These are phyloP conservation scores for Hibiscus syriacus DNA, from an alignment of 345 rosid genomes.

Conservation along the genomic window DNA sequence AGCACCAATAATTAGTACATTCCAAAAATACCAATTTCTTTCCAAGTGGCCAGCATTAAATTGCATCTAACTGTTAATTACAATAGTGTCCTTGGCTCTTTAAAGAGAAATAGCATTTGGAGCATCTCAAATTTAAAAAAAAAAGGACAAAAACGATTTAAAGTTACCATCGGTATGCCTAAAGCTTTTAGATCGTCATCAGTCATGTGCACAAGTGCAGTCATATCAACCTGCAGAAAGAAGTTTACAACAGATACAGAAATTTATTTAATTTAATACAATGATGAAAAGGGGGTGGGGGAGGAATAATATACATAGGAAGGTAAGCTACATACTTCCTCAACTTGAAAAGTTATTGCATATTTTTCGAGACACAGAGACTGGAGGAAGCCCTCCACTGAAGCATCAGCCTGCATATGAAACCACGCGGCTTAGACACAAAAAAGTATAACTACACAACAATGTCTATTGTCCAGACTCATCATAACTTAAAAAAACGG, in stretches of 20 bases:
- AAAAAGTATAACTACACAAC: neutral
- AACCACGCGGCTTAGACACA: conserved; percentile 3
- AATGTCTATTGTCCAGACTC: neutral
- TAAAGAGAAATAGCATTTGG: neutral
- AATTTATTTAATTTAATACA: neutral
- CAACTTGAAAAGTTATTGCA: conserved; percentile 82
- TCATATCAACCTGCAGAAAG: conserved; percentile 80
- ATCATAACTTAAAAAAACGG: neutral
- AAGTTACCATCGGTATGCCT: conserved; percentile 89
- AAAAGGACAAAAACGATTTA: neutral
- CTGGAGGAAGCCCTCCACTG: conserved; percentile 72
- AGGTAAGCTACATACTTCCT: conserved; percentile 53
- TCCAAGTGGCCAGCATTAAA: neutral
- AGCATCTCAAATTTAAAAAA: neutral
- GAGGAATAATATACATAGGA: neutral
- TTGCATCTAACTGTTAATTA: neutral
- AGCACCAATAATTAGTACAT: neutral
- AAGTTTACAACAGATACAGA: conserved; percentile 6
- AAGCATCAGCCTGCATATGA: conserved; percentile 56
- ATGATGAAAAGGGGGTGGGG: neutral
- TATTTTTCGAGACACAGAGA: conserved; percentile 90
- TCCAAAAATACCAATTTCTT: neutral
- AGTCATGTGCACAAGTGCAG: conserved; percentile 88
- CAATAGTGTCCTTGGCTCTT: neutral
- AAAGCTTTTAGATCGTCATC: conserved; percentile 93